Base-by-base conservation (phyloP, 257 asterid species). In the Gentiana dahurica region DNA sequence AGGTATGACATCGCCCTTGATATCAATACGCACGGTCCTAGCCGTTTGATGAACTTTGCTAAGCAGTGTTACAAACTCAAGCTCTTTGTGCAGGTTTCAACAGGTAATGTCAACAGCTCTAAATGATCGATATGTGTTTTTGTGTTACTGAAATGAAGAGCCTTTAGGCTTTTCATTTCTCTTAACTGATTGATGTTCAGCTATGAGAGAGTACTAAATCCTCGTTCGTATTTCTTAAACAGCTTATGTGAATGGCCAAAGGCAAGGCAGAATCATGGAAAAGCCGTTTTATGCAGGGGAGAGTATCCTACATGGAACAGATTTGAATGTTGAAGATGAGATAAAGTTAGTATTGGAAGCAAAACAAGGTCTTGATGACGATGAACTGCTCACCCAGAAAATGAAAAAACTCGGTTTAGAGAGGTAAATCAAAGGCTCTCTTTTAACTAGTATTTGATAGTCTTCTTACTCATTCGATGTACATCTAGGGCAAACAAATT, bases 221-320 rank as follows among this genome's bases (percentile, higher is more conserved):
- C 24, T 41, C 8, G 9, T 3, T 41, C 46, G 2, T 41, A 3
- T 41, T 41, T 41, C 8, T 41, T 7, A 0, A 1, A 41, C 90
- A 92, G 99, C 99, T 55, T 92, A 92, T 68, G 99, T 88, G 37
- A 92, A 92, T 63, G 99, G 99, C 53, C 81, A 78, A 70, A 66
- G 95, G 73, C 86, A 85, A 73, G 99, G 99, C 54, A 77, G 75
- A 62, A 70, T 88, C 34, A 81, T 81, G 87, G 99, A 92, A 49
- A 88, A 81, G 70, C 81, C 94, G 2, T 88, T 92, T 75, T 34
- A 72, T 74, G 53, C 58, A 33, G 95, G 94, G 10, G 84, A 88
- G 55, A 69, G 54, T 47, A 60, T 73, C 50, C 53, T 66, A 12
- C 61, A 63, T 12, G 81, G 69, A 60, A 55, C 51, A 57, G 75